Evolutionary conservation across 305 asterid genomes (phyloP).

Genomic region (Ilex paraguariensis): DNA sequence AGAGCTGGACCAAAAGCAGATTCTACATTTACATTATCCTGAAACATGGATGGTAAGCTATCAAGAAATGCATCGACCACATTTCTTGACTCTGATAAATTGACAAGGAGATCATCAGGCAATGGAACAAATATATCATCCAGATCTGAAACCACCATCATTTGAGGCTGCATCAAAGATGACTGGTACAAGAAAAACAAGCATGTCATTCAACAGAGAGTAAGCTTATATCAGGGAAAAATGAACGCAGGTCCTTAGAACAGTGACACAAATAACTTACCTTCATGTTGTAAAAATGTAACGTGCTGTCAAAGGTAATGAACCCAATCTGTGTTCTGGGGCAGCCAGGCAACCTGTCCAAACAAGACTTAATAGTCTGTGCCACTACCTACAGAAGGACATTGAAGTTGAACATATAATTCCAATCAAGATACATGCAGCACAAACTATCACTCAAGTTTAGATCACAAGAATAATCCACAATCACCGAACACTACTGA

Average conservation of each 20-base stretch:
- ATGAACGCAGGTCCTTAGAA: too few species aligned
- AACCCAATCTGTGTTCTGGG: slow-evolving; percentile 96
- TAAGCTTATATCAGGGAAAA: too few species aligned
- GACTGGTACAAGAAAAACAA: slow-evolving; percentile 60
- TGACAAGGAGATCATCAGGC: slow-evolving; percentile 97
- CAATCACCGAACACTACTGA: background rate
- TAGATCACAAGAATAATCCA: background rate
- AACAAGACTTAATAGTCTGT: slow-evolving; percentile 76
- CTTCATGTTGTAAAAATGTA: slow-evolving; percentile 97
- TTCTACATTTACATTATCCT: slow-evolving; percentile 79
- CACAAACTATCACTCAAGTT: background rate
- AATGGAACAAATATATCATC: slow-evolving; percentile 92
- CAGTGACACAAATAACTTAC: slow-evolving; percentile 22
- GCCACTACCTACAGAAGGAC: slow-evolving; percentile 64
- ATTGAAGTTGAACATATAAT: slow-evolving; percentile 1
- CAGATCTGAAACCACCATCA: slow-evolving; percentile 98
- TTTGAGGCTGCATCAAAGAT: slow-evolving; percentile 89
- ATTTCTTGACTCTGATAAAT: slow-evolving; percentile 89
- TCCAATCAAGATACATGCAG: too few species aligned
- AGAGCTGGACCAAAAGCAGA: slow-evolving; percentile 99
- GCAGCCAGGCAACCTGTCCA: slow-evolving; percentile 87
- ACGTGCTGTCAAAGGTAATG: slow-evolving; percentile 89
- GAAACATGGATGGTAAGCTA: slow-evolving; percentile 90
- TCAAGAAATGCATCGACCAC: slow-evolving; percentile 95
- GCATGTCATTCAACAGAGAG: slow-evolving; percentile 5